Percentiles rank a stretch among this genome's conserved stretches.
Evolutionary conservation across 768 basidiomycete species (phyloP).

Genomic region (Fomitopsis pulvina): DNA sequence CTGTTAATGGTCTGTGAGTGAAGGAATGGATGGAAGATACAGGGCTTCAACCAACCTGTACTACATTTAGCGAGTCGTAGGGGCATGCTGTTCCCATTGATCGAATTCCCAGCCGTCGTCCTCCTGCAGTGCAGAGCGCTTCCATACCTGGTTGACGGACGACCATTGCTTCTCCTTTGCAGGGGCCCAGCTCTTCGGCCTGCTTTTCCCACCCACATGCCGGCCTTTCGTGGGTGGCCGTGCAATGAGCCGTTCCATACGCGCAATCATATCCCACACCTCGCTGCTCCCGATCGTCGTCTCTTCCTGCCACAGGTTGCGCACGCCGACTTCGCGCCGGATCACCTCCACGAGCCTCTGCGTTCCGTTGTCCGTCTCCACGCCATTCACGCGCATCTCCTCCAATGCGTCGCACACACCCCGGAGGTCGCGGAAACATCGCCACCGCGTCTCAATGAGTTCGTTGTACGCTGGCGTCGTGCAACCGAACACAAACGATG

Average conservation of each 20-base stretch:
- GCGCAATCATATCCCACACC: conserved; percentile 42
- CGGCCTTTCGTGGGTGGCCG: conserved; percentile 13
- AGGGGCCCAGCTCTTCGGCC: conserved; percentile 1
- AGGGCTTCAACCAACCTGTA: no score
- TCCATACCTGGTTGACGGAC: conserved; percentile 39
- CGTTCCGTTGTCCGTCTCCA: conserved; percentile 57
- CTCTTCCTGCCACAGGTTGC: conserved; percentile 47
- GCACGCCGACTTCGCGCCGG: conserved; percentile 53
- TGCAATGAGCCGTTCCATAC: conserved; percentile 41
- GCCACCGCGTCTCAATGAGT: conserved; percentile 81
- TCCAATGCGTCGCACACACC: conserved; percentile 67
- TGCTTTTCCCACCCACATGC: no score
- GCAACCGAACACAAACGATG: conserved; percentile 87
- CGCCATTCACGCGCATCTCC: conserved; percentile 81
- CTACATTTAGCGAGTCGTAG: no score
- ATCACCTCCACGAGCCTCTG: conserved; percentile 55
- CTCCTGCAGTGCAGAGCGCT: conserved; percentile 25
- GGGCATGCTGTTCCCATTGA: conserved; percentile 44
- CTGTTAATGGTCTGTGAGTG: no score
- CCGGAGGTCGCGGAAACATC: conserved; percentile 71
- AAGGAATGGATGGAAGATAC: no score
- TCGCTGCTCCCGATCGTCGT: conserved; percentile 39
- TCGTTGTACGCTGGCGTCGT: conserved; percentile 86
- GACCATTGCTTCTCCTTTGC: conserved; percentile 13
- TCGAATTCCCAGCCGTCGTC: conserved; percentile 45